phyloP scores from a whole-genome alignment of 2,329 filamentous ascomycete genomes.

The Curvularia verruculosa region DNA sequence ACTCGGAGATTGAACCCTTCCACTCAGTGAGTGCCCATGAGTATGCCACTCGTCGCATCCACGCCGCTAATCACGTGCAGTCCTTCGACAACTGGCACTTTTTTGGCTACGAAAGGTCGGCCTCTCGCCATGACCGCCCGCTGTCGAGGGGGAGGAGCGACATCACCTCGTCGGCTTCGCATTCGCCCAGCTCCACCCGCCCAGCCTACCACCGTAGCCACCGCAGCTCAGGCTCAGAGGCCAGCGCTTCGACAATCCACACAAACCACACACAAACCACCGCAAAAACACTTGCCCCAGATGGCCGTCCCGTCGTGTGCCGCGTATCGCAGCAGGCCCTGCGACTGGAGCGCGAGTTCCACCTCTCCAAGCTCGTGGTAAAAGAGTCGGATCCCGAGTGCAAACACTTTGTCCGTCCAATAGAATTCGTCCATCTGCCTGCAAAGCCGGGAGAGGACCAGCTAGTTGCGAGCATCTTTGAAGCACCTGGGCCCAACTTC shows the following conservation, averaged over 20 bases:
- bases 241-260: constrained; percentile 46
- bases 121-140: constrained; percentile 25
- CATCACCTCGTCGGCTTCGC: constrained; percentile 32
- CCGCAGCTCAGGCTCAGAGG: constrained; percentile 46
- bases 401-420: constrained; percentile 77
- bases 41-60: not conserved
- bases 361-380: constrained; percentile 76
- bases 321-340: constrained; percentile 82
- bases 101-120: constrained; percentile 47
- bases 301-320: constrained; percentile 69
- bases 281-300: constrained; percentile 50
- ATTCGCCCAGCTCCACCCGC: constrained; percentile 40
- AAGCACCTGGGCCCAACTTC: constrained; percentile 76
- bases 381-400: constrained; percentile 73
- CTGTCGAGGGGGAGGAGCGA: constrained; percentile 36
- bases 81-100: constrained; percentile 87
- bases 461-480: constrained; percentile 82
- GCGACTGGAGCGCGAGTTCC: constrained; percentile 84
- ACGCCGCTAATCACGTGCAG: constrained; percentile 41
- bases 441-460: constrained; percentile 72
- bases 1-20: constrained; percentile 53
- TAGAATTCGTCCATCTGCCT: constrained; percentile 77
- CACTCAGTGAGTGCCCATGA: constrained; percentile 50
- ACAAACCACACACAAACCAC: constrained; percentile 58
- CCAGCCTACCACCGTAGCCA: constrained; percentile 37